Percentiles rank a stretch among this genome's conserved stretches.
Evolutionary conservation across 139 green algal species (phyloP).

Genomic region (Chlamydomonas urium): DNA sequence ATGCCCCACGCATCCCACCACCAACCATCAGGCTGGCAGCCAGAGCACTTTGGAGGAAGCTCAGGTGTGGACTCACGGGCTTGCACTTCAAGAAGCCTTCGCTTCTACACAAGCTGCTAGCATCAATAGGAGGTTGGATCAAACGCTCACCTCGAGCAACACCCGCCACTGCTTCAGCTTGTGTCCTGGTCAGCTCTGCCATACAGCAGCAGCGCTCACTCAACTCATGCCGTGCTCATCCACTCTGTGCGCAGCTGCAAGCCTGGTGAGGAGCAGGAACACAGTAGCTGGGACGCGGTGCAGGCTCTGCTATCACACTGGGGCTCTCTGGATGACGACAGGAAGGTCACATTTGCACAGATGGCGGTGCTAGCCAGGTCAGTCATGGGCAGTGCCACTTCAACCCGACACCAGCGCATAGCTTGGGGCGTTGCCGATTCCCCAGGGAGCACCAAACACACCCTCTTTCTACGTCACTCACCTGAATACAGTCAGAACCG

Average conservation of each 20-base stretch:
- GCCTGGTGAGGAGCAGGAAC: background rate
- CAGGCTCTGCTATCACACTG: conserved; percentile 56
- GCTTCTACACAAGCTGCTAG: too few relatives aligned
- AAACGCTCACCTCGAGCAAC: too few relatives aligned
- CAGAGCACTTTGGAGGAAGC: conserved; percentile 48
- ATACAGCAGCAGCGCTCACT: too few relatives aligned
- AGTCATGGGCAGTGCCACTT: background rate
- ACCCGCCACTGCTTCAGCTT: too few relatives aligned
- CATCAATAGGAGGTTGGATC: too few relatives aligned
- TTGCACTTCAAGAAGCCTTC: background rate
- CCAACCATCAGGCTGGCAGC: conserved; percentile 56
- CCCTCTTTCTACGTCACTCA: too few relatives aligned
- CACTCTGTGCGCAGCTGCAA: background rate
- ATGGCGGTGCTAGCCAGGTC: conserved; percentile 63
- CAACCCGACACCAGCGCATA: background rate
- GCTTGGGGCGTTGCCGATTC: too few relatives aligned
- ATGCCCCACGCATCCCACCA: conserved; percentile 48
- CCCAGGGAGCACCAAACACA: too few relatives aligned
- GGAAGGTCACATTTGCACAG: conserved; percentile 58
- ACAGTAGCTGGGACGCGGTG: conserved; percentile 26
- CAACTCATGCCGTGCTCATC: too few relatives aligned
- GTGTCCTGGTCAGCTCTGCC: too few relatives aligned
- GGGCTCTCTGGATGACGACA: conserved; percentile 31
- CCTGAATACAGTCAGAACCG: too few relatives aligned
- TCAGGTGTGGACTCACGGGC: background rate